Percentiles rank a stretch among this genome's conserved stretches.
Evolutionary conservation across 257 asterid genomes (phyloP).

Genomic region (Fraxinus pennsylvanica): DNA sequence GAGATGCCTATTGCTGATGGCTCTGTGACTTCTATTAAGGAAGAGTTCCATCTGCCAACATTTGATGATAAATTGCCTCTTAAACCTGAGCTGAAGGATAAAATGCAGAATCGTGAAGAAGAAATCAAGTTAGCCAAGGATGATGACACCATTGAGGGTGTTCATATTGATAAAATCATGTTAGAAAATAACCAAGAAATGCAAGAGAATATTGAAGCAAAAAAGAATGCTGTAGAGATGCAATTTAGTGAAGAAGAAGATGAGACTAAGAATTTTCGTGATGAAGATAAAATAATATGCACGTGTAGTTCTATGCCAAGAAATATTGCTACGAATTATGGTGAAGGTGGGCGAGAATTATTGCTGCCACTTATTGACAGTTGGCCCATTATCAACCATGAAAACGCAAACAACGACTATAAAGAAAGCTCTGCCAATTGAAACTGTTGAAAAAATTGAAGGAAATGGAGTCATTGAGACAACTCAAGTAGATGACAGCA

Average conservation of each 20-base stretch:
- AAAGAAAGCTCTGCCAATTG: conserved; percentile 5
- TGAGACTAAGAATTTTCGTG: background rate
- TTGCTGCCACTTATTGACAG: conserved; percentile 9
- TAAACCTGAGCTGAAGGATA: background rate
- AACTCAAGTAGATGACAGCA: background rate
- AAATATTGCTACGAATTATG: background rate
- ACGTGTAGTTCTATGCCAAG: background rate
- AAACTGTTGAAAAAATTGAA: background rate
- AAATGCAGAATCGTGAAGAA: background rate
- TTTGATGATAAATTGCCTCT: conserved; percentile 12
- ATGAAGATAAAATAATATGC: conserved; percentile 6
- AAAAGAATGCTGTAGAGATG: background rate
- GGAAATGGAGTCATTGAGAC: background rate
- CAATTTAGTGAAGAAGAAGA: conserved; percentile 9
- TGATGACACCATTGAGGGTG: background rate
- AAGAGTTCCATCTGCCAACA: background rate
- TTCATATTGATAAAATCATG: background rate
- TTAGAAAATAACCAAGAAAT: background rate
- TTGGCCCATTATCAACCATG: background rate
- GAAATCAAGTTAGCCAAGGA: background rate
- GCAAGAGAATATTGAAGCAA: background rate
- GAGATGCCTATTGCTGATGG: conserved; percentile 29
- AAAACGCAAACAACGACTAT: background rate
- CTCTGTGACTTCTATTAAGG: background rate
- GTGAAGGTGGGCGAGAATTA: conserved; percentile 16